Base-by-base conservation (phyloP, 345 rosid genomes). In the Populus deltoides region DNA sequence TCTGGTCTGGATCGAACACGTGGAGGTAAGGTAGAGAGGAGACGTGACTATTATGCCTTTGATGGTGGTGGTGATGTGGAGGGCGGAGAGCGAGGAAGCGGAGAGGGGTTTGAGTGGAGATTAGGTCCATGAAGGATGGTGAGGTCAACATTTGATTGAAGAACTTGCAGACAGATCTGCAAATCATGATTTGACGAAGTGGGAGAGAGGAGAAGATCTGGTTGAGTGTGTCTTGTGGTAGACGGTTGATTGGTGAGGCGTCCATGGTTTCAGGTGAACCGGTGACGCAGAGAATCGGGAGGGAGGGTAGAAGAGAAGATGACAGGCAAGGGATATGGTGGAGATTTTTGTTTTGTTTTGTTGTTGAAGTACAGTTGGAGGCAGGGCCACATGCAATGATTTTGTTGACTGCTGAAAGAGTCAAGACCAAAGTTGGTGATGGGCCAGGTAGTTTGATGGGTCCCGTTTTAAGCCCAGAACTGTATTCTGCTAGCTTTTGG, bases 191-290 rank as follows among this genome's bases (percentile, higher is more conserved):
- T 73, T 94, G 89, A 20, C 94, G 97, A 75, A 92, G 89, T 0
- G 97, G 86, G 6, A 94, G 92, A 13, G 89, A 86, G 7, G 96
- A 91, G 90, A 94, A 87, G 89, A 94, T 94, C 84, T 89, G 96
- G 25, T 87, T 91, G 33, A 94, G 92, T 1, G 91, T 78, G 77
- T 94, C 98, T 38, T 87, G 89, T 16, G 96, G 93, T 5, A 94
- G 92, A 18, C 81, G 71, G 89, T 81, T 80, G 86, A 94, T 86
- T 79, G 92, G 86, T 1, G 88, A 81, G 18, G 11, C 24, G 7
- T 75, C 77, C 76, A 75, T 72, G 49, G 25, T 16, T 8, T 41
- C 7, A 13, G 59, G 33, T 63, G 24, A 8, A 55, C 69, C 39
- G 59, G 57, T 59, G 77, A 74, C 31, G 39, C 20, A 27, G 57